Conservation (phyloP, 192 early-diverging fungal genomes). For the Phycomyces nitens region DNA sequence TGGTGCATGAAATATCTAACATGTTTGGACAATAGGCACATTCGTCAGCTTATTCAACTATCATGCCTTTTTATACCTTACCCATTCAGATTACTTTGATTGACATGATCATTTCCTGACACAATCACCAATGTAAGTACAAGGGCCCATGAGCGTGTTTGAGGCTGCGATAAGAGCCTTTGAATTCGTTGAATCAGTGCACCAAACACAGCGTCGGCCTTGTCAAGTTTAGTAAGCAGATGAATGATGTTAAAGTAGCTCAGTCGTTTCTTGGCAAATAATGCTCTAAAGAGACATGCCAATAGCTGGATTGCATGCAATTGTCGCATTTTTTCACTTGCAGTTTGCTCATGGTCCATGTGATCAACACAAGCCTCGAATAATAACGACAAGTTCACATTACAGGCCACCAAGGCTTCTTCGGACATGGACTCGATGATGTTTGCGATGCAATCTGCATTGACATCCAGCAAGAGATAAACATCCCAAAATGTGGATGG, state of each 20-base stretch:
- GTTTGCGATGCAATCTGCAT: constrained; percentile 10
- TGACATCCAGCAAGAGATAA: constrained; percentile 23
- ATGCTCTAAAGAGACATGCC: constrained; percentile 35
- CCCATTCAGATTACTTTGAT: constrained; percentile 57
- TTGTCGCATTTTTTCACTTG: constrained; percentile 21
- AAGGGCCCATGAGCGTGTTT: constrained; percentile 9
- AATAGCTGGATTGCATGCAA: constrained; percentile 31
- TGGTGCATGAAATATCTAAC: constrained; percentile 51
- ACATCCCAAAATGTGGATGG: constrained; percentile 20
- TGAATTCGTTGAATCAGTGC: constrained; percentile 14
- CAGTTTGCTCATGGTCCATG: constrained; percentile 20
- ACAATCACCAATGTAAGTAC: constrained; percentile 33
- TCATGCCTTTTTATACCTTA: constrained; percentile 5
- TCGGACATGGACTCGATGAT: constrained; percentile 34
- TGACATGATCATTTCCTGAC: constrained; percentile 53
- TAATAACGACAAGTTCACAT: constrained; percentile 38
- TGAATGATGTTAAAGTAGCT: constrained; percentile 53
- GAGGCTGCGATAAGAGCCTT: not conserved
- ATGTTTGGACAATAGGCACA: not conserved
- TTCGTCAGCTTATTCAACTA: not conserved
- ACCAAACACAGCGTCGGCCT: constrained; percentile 16
- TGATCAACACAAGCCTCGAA: constrained; percentile 42
- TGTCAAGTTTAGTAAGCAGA: constrained; percentile 43
- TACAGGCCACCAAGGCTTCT: constrained; percentile 41
- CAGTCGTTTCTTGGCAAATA: constrained; percentile 52